phyloP scores from a whole-genome alignment of 1,284 basidiomycete species.

The Peniophora sp. region DNA sequence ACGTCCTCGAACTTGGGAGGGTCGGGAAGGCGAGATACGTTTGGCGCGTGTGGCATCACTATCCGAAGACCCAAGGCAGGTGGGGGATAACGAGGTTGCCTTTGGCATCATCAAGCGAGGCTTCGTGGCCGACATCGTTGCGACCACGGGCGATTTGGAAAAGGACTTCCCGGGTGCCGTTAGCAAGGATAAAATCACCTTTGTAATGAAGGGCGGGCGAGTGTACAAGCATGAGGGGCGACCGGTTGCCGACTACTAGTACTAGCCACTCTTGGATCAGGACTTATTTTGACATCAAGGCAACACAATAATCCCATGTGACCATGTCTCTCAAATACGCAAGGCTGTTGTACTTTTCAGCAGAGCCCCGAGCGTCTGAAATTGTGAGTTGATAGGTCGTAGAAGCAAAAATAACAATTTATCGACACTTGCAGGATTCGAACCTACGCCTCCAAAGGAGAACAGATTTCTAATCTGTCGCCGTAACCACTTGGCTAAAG shows the following conservation, averaged over 20 bases:
- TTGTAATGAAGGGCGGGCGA: constrained; percentile 53
- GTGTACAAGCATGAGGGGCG: constrained; percentile 38
- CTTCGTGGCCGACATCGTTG: constrained; percentile 55
- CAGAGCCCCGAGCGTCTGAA: too few species aligned
- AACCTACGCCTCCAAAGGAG: too few species aligned
- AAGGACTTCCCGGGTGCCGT: constrained; percentile 42
- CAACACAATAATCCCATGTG: too few species aligned
- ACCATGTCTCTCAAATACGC: too few species aligned
- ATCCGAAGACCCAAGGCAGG: constrained; percentile 18
- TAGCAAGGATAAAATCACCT: constrained; percentile 31
- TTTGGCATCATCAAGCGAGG: constrained; percentile 46
- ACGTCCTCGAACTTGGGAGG: constrained; percentile 44
- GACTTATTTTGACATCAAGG: neutral
- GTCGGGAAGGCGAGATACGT: constrained; percentile 23
- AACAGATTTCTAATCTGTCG: constrained; percentile 51
- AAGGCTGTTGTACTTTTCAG: too few species aligned
- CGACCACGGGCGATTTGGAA: constrained; percentile 39
- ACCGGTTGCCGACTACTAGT: constrained; percentile 13
- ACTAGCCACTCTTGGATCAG: neutral
- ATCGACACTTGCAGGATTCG: too few species aligned
- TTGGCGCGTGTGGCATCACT: constrained; percentile 24
- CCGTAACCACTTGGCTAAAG: constrained; percentile 54
- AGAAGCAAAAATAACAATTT: too few species aligned
- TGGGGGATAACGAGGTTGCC: constrained; percentile 48
- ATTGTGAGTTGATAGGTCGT: too few species aligned